Evolutionary conservation across 345 rosid species (phyloP), one percentile per base, ranked within the genome.

Genomic region (Gossypium herbaceum): DNA sequence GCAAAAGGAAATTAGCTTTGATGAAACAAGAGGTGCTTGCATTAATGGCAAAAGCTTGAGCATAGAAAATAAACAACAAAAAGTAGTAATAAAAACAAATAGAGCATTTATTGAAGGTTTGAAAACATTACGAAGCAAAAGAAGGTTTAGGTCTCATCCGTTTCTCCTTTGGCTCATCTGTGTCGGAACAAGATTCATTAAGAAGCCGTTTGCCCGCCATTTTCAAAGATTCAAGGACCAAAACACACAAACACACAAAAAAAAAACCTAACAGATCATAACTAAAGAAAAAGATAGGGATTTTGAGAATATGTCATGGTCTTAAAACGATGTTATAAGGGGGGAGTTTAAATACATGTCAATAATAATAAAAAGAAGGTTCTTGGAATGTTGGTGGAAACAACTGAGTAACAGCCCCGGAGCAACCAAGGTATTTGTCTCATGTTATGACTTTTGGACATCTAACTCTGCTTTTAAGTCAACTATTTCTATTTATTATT

Each of bases 191-290:
- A 2, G 86, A 74, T 72, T 89, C 92, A 17, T 76, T 71, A 12
- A 67, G 60, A 39, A 79, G 76, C 64, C 97, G 84, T 77, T 92
- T 94, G 12, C 86, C 87, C 1, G 92, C 95, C 98, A 94, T 94
- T 57, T 27, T 29, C 4, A 3, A 7, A 12, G 3, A 5, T 34
- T 34, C 41, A 5, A 34, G 41, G 7, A 34, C 41, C 7, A 34
- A 5, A 34, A 5, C 41, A 34, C 41, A 34, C 41, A 34, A 1
- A 29, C 39, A 7, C 44, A 62, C 5, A 29, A 3, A 29, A 60
- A 29, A 9, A 29, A n/a, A 61, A 6, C 7, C 54, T 22, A 69
- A n/a, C 22, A 48, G 50, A 29, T 45, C 51, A 51, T 16, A 29
- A 16, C 8, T 29, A 12, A 22, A 29, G 54, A 59, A 50, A 71